Conservation (phyloP, 805 yeast genomes). For the Kregervanrija fluxuum region DNA sequence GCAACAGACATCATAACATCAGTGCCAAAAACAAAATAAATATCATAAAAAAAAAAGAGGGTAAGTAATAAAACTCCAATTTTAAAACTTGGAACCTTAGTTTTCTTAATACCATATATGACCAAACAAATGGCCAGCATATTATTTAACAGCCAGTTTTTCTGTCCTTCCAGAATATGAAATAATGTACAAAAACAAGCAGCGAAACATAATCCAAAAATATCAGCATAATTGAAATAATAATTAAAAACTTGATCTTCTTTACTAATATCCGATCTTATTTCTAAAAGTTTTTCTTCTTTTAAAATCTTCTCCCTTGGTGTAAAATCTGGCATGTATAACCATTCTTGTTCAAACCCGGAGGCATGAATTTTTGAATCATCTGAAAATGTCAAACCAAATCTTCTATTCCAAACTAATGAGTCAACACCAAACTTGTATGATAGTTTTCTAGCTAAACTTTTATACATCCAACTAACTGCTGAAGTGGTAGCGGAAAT, state of each 20-base stretch:
- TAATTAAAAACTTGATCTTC: slow-evolving; percentile 29
- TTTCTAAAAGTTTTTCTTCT: slow-evolving; percentile 18
- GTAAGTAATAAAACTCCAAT: slow-evolving; percentile 38
- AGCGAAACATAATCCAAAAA: slow-evolving; percentile 19
- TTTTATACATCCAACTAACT: slow-evolving; percentile 21
- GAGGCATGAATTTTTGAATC: slow-evolving; percentile 31
- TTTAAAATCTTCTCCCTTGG: slow-evolving; percentile 24
- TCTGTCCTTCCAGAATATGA: slow-evolving; percentile 18
- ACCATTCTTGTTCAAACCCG: slow-evolving; percentile 30
- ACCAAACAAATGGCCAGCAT: slow-evolving; percentile 35
- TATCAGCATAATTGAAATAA: slow-evolving; percentile 27
- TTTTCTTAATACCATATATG: slow-evolving; percentile 33
- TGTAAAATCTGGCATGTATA: slow-evolving; percentile 24
- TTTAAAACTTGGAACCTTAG: slow-evolving; percentile 37
- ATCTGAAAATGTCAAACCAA: slow-evolving; percentile 33
- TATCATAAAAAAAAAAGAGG: slow-evolving; percentile 53
- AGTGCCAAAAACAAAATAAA: slow-evolving; percentile 60
- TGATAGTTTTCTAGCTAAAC: slow-evolving; percentile 22
- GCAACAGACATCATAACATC: slow-evolving; percentile 61
- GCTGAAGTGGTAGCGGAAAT: slow-evolving; percentile 28
- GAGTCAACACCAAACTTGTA: slow-evolving; percentile 23
- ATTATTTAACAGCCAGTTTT: slow-evolving; percentile 43
- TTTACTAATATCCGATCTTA: slow-evolving; percentile 17
- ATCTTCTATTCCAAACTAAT: slow-evolving; percentile 28
- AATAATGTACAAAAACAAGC: slow-evolving; percentile 11